Evolutionary conservation across 2,329 filamentous ascomycete genomes (phyloP), one percentile per base, ranked within the genome.

Genomic region (Lachnellula hyalina): DNA sequence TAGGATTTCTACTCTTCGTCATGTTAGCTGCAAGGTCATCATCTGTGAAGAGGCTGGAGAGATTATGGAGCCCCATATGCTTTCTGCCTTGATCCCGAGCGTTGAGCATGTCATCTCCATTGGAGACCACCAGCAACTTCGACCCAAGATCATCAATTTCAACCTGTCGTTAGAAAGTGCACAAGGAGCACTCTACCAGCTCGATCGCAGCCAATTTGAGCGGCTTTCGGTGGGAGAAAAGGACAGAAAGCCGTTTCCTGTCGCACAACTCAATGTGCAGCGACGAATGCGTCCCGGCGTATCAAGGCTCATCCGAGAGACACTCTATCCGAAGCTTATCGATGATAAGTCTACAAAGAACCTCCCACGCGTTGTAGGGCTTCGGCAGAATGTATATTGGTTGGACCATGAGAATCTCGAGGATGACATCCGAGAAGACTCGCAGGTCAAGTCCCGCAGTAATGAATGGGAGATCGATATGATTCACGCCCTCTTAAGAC

Each of bases 381-480:
- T 68, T 54, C 48, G 61, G 25, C 40, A 64, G 1, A 64, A 63
- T 41, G 52, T 65, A 3, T 68, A 60, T 42, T 67, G 62, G 61
- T 56, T 67, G 17, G 59, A 68, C 35, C 64, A 67, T 25, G 19
- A 57, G 6, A 57, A 64, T 15, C 4, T 53, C 1, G 62, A 68
- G 38, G 64, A 65, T 8, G 47, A 32, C 0, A 15, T 36, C n/a
- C 46, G 48, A 14, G 42, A 32, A 3, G 55, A 63, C 23, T 15
- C 9, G 1, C 38, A 54, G 25, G 48, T 60, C 35, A 63, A 59
- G 40, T 63, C 62, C 11, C 50, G 55, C 12, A 63, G 58, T 17
- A 87, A 87, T 53, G 49, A 63, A 0, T 85, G 74, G 65, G 87
- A 92, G 63, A 74, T 86, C 0, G 73, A 82, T 0, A 85, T 92